These are phyloP conservation scores for Stenocarpella maydis DNA, from an alignment of 2,329 filamentous ascomycete genomes.

Conservation along the genomic window DNA sequence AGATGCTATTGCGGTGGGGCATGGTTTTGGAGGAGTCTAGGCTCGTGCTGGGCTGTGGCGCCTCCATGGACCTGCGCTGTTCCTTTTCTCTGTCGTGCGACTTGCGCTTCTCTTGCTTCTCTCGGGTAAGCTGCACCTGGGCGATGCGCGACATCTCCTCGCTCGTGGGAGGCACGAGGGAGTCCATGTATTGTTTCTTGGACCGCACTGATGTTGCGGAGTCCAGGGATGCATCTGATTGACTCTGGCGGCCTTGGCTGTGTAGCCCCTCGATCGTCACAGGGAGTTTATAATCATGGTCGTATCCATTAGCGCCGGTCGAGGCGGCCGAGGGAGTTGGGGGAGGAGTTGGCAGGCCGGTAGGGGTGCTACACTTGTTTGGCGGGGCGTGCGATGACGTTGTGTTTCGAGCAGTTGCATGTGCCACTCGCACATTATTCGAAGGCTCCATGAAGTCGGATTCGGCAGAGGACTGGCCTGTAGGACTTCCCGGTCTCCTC, in stretches of 20 bases:
- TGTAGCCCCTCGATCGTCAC: conserved; percentile 4
- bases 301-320: neutral
- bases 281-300: neutral
- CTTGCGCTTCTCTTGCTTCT: conserved; percentile 53
- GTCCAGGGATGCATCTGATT: conserved; percentile 37
- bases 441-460: neutral
- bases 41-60: conserved; percentile 15
- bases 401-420: conserved; percentile 4
- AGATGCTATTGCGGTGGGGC: conserved; percentile 39
- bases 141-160: conserved; percentile 59
- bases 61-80: conserved; percentile 43
- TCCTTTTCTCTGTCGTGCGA: conserved; percentile 48
- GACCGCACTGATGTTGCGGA: conserved; percentile 40
- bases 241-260: conserved; percentile 12
- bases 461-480: neutral
- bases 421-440: conserved; percentile 7
- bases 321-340: conserved; percentile 11
- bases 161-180: conserved; percentile 55
- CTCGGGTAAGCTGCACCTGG: conserved; percentile 56
- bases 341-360: conserved; percentile 28
- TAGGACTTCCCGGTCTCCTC: neutral
- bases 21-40: neutral
- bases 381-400: conserved; percentile 32
- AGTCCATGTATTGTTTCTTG: conserved; percentile 58
- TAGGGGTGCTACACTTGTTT: conserved; percentile 6